phyloP scores from a whole-genome alignment of 371 early-diverging fungal genomes.

The Funneliformis caledonium region DNA sequence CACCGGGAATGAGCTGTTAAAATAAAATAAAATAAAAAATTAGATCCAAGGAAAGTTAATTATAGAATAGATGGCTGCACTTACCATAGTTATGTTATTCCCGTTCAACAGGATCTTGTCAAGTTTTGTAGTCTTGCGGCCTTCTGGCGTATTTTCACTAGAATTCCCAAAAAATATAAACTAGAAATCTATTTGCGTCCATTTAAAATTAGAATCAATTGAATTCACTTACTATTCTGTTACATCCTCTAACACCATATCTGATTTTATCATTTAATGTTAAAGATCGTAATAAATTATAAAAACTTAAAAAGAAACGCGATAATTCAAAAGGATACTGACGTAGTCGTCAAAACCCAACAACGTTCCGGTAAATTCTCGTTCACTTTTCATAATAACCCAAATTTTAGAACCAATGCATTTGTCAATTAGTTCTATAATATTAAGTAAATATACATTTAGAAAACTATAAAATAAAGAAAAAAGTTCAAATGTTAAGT shows the following conservation, averaged over 20 bases:
- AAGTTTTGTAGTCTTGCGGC: conserved; percentile 74
- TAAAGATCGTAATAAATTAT: conserved; percentile 4
- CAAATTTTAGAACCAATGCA: conserved; percentile 96
- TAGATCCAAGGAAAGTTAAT: not conserved
- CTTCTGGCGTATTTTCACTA: conserved; percentile 81
- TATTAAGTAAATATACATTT: not conserved
- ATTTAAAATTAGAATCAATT: not conserved
- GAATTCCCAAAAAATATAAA: not conserved
- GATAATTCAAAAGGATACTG: conserved; percentile 62
- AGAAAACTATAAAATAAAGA: not conserved
- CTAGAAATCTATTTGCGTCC: not conserved
- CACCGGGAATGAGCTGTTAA: conserved; percentile 50
- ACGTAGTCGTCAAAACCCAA: conserved; percentile 98
- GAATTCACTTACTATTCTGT: conserved; percentile 82
- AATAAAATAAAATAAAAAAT: conserved; percentile 37
- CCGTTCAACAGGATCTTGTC: conserved; percentile 94
- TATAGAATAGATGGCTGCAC: conserved; percentile 30
- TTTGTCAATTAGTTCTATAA: conserved; percentile 95
- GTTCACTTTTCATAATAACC: conserved; percentile 95
- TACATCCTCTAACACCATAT: conserved; percentile 96
- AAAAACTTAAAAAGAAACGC: not conserved
- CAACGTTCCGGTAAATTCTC: conserved; percentile 94
- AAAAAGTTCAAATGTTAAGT: not conserved
- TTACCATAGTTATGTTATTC: conserved; percentile 94
- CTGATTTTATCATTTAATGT: conserved; percentile 51